Evolutionary conservation across 345 rosid species (phyloP), one percentile per base, ranked within the genome.

Genomic region (Noccaea bulbosa): DNA sequence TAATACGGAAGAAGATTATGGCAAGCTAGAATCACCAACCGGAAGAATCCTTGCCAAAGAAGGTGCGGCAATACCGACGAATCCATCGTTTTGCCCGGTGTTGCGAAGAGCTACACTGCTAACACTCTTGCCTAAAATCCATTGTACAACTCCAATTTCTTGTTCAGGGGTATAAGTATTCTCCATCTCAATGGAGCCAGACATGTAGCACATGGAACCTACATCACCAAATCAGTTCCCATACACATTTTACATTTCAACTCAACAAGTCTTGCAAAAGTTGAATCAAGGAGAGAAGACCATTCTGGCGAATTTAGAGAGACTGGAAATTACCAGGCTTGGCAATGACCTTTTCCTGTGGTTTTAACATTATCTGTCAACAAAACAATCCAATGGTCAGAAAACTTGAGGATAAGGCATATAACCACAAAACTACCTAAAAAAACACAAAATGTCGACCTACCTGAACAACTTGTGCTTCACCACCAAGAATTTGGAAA

Each of bases 401-500:
- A 49, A 35, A 46, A 50, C 20, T n/a, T 27, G 27, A 17, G 40
- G 20, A 61, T 7, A 45, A 15, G 48, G 0, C 24, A 22, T 40
- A 54, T 15, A 54, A 9, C 10, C 8, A 60, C n/a, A 62, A 27
- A 10, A 38, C 16, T 46, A 41, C 34, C 1, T 0, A 17, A 17
- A 17, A 17, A 17, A 51, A 33, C 8, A 12, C 0, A 73, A 24
- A 2, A 32, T 47, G 30, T 47, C 17, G 7, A 74, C 68, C 7
- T 69, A 94, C 99, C 99, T 92, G 99, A 78, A 90, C 86, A 52
- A 95, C 85, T 65, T 95, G 99, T 30, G 98, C 98, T 85, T 95
- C 99, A 72, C 99, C 99, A 58, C 99, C 99, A 77, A 95, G 74
- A 75, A 95, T 92, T 71, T 95, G 98, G 78, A 92, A 95, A 10